These are phyloP conservation scores for Hymenotorrendiella dingleyae DNA, from an alignment of 2,329 filamentous ascomycete species.

Conservation along the genomic window DNA sequence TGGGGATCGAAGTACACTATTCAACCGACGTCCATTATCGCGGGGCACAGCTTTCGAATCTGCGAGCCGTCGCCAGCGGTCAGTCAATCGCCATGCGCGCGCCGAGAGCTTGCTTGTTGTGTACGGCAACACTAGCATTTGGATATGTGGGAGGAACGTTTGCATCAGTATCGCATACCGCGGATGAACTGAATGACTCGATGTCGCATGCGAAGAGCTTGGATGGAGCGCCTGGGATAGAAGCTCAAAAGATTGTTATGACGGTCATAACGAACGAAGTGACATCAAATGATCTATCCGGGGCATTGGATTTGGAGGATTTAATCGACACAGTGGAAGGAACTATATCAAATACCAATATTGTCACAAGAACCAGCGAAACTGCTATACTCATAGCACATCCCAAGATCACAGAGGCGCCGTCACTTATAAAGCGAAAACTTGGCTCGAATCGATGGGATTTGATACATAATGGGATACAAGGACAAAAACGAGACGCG, in stretches of 20 bases:
- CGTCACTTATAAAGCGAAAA: constrained; percentile 19
- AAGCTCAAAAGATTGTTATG: constrained; percentile 8
- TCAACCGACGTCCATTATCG: constrained; percentile 1
- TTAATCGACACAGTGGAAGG: neutral
- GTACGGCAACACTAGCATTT: constrained; percentile 9
- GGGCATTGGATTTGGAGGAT: neutral
- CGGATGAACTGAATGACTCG: neutral
- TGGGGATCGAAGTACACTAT: constrained; percentile 4
- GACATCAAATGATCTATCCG: neutral
- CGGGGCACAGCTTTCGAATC: neutral
- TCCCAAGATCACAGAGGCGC: constrained; percentile 22
- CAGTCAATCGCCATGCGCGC: constrained; percentile 12
- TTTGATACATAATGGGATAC: constrained; percentile 24
- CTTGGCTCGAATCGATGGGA: constrained; percentile 26
- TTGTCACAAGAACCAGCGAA: constrained; percentile 5
- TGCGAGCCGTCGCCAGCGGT: constrained; percentile 1
- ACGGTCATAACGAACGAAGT: neutral
- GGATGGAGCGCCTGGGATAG: neutral
- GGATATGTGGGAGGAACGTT: constrained; percentile 9
- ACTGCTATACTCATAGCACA: constrained; percentile 10
- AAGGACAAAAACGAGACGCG: constrained; percentile 25
- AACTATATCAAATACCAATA: neutral
- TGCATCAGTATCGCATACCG: constrained; percentile 2
- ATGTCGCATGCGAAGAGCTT: neutral
- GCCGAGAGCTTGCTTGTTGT: constrained; percentile 8